Base-by-base conservation (phyloP, 139 green algal species). In the Diplosphaera chodatii region DNA sequence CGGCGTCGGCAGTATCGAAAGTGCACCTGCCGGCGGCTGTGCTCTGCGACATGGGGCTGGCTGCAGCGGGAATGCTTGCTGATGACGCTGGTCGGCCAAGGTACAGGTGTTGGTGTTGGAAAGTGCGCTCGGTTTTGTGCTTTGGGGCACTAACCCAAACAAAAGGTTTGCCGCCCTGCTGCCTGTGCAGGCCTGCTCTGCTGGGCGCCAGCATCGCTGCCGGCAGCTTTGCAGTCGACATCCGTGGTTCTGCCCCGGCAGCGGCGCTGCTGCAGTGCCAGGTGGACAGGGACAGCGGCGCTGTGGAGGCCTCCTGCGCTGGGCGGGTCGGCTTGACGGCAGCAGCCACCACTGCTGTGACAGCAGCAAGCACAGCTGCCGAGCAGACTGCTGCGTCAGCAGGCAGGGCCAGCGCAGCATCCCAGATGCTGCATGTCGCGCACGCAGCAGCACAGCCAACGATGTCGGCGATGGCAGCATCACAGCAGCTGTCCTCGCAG, bases 31-130 rank as follows among this genome's bases (percentile, higher is more conserved):
- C 77, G 20, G 72, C 34, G 1, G 55, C 72, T 5, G 65, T 73
- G 33, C 72, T 82, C 55, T 67, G 78, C 3, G 71, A 82, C 41
- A 23, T 76, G 16, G 67, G 37, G 0, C 30, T 28, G 23, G 74
- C 66, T 5, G 64, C 64, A 21, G 22, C 15, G 18, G 31, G 28
- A 3, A 64, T 66, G n/a, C 29, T 64, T 34, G 25, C 33, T 55
- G 16, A 31, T 5, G 18, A 66, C 56, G 67, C 66, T 40, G 63
- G 70, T 37, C 37, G 10, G 8, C 6, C 37, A 6, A 48, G 37
- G 37, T n/a, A n/a, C n/a, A n/a, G n/a, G n/a, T n/a, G n/a, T n/a
- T n/a, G n/a, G n/a, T n/a, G n/a, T n/a, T n/a, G n/a, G n/a, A n/a
- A n/a, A n/a, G n/a, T n/a, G n/a, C n/a, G n/a, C n/a, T n/a, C n/a